These are phyloP conservation scores for Claviceps spartinae DNA, from an alignment of 2,329 filamentous ascomycete genomes.

Conservation along the genomic window DNA sequence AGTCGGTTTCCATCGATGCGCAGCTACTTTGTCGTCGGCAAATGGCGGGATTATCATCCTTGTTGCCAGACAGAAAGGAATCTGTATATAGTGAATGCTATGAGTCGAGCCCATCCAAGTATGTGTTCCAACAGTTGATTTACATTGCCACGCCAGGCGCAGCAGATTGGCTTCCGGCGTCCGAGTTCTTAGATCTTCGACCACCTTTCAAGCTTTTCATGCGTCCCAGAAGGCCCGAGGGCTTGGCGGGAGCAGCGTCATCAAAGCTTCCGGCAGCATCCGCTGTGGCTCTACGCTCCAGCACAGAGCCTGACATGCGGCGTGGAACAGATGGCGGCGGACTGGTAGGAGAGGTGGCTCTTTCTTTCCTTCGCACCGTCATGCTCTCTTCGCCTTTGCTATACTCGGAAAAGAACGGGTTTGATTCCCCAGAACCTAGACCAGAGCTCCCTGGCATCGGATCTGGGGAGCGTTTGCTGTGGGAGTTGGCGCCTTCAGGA, in stretches of 20 bases:
- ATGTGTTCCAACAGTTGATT: slow-evolving; percentile 11
- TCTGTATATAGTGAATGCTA: neutral
- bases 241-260: slow-evolving; percentile 30
- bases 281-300: slow-evolving; percentile 53
- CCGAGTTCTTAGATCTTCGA: slow-evolving; percentile 26
- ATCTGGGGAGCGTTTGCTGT: slow-evolving; percentile 26
- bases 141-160: slow-evolving; percentile 24
- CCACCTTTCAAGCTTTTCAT: slow-evolving; percentile 74
- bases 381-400: slow-evolving; percentile 41
- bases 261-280: slow-evolving; percentile 32
- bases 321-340: slow-evolving; percentile 38
- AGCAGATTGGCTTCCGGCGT: slow-evolving; percentile 8
- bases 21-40: neutral
- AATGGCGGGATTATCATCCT: neutral
- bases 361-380: slow-evolving; percentile 27
- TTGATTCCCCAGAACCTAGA: slow-evolving; percentile 28
- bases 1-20: neutral
- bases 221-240: slow-evolving; percentile 56
- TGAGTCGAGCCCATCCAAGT: slow-evolving; percentile 3
- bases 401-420: slow-evolving; percentile 78
- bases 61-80: neutral
- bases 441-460: slow-evolving; percentile 20
- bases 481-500: slow-evolving; percentile 33
- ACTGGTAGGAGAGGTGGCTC: slow-evolving; percentile 37
- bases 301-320: slow-evolving; percentile 23